phyloP scores from a whole-genome alignment of 1,284 basidiomycete genomes.

The Cutaneotrichosporon dermatis region DNA sequence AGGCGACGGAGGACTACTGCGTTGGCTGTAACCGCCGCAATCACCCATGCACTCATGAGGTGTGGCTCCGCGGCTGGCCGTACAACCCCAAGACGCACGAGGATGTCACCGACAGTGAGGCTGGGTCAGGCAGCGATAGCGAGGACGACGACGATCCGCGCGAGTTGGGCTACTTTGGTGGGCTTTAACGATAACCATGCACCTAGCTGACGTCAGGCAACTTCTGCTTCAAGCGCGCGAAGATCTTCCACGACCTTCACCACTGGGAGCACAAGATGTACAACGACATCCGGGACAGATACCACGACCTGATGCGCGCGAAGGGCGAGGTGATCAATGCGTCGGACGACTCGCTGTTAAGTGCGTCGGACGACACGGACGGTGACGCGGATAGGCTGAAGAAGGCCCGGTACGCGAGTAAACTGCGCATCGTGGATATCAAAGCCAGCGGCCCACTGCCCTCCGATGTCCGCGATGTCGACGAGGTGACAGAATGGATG shows the following conservation, averaged over 20 bases:
- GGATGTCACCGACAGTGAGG: background rate
- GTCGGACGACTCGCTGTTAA: background rate
- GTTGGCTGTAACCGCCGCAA: slow-evolving; percentile 11
- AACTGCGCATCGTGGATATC: slow-evolving; percentile 18
- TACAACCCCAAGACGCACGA: slow-evolving; percentile 8
- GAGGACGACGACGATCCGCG: background rate
- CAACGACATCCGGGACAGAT: slow-evolving; percentile 22
- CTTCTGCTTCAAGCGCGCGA: slow-evolving; percentile 3
- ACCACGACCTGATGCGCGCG: slow-evolving; percentile 31
- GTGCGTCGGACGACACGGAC: slow-evolving; percentile 21
- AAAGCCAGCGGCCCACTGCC: slow-evolving; percentile 19
- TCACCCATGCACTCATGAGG: background rate
- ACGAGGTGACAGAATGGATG: slow-evolving; percentile 74
- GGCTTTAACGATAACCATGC: no score
- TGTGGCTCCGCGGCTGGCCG: background rate
- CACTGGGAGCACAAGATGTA: slow-evolving; percentile 36
- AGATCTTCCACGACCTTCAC: slow-evolving; percentile 41
- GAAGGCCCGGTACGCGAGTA: background rate
- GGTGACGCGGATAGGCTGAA: slow-evolving; percentile 14
- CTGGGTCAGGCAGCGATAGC: background rate
- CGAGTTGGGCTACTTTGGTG: slow-evolving; percentile 1
- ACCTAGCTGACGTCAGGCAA: background rate
- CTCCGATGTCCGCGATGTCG: slow-evolving; percentile 55
- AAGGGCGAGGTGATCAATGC: slow-evolving; percentile 3
- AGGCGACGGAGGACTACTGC: slow-evolving; percentile 1